These are phyloP conservation scores for Musa schizocarpa DNA, from an alignment of 176 grass and related monocot genomes.

Conservation along the genomic window DNA sequence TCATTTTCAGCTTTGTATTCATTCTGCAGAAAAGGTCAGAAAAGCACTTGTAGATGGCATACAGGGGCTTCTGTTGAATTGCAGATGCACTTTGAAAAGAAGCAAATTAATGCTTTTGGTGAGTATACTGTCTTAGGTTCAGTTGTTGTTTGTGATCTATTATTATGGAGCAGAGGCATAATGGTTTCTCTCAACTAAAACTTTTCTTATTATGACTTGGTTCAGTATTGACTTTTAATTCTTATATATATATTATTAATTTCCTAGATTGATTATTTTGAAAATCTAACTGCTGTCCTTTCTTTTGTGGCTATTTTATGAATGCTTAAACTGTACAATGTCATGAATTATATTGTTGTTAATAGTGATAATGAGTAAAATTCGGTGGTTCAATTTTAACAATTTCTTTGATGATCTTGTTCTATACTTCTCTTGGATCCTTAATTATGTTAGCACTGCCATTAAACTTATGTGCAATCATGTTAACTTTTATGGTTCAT, in stretches of 20 bases:
- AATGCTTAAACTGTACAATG: slow-evolving; percentile 14
- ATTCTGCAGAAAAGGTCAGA: slow-evolving; percentile 86
- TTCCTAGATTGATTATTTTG: too few species aligned
- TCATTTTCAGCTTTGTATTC: slow-evolving; percentile 58
- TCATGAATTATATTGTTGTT: too few species aligned
- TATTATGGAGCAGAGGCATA: not conserved
- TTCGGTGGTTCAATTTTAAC: too few species aligned
- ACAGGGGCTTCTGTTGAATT: slow-evolving; percentile 60
- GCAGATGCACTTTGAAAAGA: slow-evolving; percentile 41
- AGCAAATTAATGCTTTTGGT: slow-evolving; percentile 87
- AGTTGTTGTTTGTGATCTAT: not conserved
- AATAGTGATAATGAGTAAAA: too few species aligned
- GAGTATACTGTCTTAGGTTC: slow-evolving; percentile 2
- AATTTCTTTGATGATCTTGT: too few species aligned
- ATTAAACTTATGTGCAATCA: not conserved
- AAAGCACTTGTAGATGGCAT: slow-evolving; percentile 57
- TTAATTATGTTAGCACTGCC: not conserved
- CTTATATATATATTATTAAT: not conserved
- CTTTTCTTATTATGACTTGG: not conserved
- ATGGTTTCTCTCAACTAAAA: not conserved
- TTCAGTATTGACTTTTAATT: not conserved
- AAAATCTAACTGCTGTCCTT: too few species aligned
- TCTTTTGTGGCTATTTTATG: not conserved
- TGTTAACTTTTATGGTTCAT: not conserved
- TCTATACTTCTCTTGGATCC: too few species aligned